Evolutionary conservation across 1,139 yeast species (phyloP).

Genomic region (Debaryomyces udenii): DNA sequence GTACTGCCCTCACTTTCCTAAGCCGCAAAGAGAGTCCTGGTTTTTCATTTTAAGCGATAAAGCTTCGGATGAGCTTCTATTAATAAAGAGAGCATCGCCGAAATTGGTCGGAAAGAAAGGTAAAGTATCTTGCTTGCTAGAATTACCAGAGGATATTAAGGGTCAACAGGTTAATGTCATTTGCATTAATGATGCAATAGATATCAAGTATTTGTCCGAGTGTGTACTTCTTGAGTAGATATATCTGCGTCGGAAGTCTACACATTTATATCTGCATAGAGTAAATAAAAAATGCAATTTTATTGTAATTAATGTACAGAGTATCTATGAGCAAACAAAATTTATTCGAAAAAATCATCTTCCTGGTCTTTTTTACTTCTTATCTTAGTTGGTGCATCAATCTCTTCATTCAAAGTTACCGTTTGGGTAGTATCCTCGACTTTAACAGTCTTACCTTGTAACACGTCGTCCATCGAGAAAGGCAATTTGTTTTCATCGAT

Average conservation of each 20-base stretch:
- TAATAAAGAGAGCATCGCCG: constrained; percentile 72
- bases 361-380: constrained; percentile 30
- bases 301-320: constrained; percentile 15
- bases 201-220: constrained; percentile 40
- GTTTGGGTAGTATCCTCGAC: constrained; percentile 21
- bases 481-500: constrained; percentile 57
- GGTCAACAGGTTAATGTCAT: constrained; percentile 50
- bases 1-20: constrained; percentile 82
- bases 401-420: constrained; percentile 29
- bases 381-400: constrained; percentile 43
- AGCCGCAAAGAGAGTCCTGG: constrained; percentile 94
- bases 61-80: constrained; percentile 49
- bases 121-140: constrained; percentile 43
- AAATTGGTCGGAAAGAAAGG: constrained; percentile 48
- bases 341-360: constrained; percentile 49
- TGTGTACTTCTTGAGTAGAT: constrained; percentile 10
- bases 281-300: constrained; percentile 6
- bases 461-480: constrained; percentile 58
- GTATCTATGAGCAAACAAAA: constrained; percentile 10
- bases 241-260: background rate
- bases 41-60: constrained; percentile 66
- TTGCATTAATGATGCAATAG: constrained; percentile 70
- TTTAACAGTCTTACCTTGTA: constrained; percentile 48
- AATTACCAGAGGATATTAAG: constrained; percentile 51
- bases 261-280: too few relatives aligned